phyloP scores from a whole-genome alignment of 495 filamentous ascomycete genomes.

The Aspergillus haitiensis region DNA sequence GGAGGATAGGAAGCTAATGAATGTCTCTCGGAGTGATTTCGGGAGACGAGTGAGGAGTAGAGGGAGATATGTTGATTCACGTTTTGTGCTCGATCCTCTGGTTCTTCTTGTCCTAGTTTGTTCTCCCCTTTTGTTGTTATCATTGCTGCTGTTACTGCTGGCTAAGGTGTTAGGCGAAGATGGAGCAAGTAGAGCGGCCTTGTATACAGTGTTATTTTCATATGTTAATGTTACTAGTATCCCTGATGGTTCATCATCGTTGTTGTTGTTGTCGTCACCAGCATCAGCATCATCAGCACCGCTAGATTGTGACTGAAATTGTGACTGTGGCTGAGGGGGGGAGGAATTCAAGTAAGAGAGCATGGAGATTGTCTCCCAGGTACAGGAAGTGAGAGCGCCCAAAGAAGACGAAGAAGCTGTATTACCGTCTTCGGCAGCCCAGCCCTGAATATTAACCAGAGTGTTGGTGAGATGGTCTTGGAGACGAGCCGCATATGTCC shows the following conservation, averaged over 20 bases:
- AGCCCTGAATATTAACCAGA: constrained; percentile 44
- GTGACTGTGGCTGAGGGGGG: not conserved
- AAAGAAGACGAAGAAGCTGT: constrained; percentile 31
- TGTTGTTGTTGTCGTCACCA: not conserved
- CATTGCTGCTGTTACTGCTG: not conserved
- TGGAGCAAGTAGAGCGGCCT: constrained; percentile 43
- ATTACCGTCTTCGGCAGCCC: constrained; percentile 29
- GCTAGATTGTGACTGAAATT: no score
- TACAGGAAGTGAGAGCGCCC: constrained; percentile 47
- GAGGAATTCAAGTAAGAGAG: constrained; percentile 17
- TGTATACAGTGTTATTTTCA: constrained; percentile 49
- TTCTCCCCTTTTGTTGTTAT: not conserved
- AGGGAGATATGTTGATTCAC: constrained; percentile 47
- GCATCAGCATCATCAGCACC: not conserved
- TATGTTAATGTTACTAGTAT: constrained; percentile 50
- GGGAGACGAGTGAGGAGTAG: constrained; percentile 56
- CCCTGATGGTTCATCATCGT: constrained; percentile 33
- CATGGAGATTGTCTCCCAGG: constrained; percentile 45
- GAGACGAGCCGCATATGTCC: constrained; percentile 50
- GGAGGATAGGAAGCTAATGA: constrained; percentile 47
- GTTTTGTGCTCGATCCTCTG: not conserved
- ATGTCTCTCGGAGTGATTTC: constrained; percentile 48
- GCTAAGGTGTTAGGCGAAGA: not conserved
- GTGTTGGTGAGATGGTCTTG: constrained; percentile 55
- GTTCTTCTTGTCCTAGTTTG: constrained; percentile 15